These are phyloP conservation scores for Bonia amplexicaulis DNA, from an alignment of 176 grass and related monocot genomes.

Conservation along the genomic window DNA sequence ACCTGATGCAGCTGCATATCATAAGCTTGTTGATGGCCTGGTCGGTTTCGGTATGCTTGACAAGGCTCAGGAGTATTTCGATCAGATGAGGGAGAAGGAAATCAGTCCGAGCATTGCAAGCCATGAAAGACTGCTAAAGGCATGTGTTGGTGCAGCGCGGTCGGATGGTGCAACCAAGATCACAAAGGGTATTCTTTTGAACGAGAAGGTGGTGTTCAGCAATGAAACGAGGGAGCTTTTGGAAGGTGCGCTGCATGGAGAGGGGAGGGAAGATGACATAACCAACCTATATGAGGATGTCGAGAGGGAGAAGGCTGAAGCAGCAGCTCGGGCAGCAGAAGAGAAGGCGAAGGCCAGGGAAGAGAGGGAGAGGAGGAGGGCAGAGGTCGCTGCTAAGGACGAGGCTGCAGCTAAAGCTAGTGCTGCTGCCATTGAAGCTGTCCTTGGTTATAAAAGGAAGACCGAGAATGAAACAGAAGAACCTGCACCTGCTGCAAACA, in stretches of 20 bases:
- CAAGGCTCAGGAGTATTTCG: constrained; percentile 56
- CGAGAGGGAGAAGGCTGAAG: constrained; percentile 63
- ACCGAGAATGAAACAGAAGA: constrained; percentile 25
- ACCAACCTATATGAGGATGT: constrained; percentile 60
- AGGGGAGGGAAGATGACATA: constrained; percentile 60
- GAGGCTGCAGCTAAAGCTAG: constrained; percentile 75
- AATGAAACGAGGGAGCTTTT: constrained; percentile 68
- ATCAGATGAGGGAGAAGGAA: constrained; percentile 62
- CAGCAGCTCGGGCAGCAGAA: constrained; percentile 41
- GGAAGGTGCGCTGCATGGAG: constrained; percentile 43
- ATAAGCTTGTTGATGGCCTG: constrained; percentile 47
- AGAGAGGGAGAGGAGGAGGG: constrained; percentile 66
- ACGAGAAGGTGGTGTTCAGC: constrained; percentile 51
- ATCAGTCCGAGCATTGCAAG: constrained; percentile 42
- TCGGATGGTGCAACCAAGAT: constrained; percentile 43
- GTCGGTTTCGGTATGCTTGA: constrained; percentile 38
- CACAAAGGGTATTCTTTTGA: constrained; percentile 52
- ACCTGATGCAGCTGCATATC: constrained; percentile 54
- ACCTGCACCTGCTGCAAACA: neutral
- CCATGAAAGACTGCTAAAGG: constrained; percentile 65
- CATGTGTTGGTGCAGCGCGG: constrained; percentile 19
- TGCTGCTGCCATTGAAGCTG: constrained; percentile 68
- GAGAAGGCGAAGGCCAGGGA: constrained; percentile 64
- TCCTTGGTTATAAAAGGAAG: constrained; percentile 63
- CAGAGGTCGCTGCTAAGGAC: constrained; percentile 57